phyloP scores from a whole-genome alignment of 2,329 filamentous ascomycete genomes.

The Fusarium circinatum region DNA sequence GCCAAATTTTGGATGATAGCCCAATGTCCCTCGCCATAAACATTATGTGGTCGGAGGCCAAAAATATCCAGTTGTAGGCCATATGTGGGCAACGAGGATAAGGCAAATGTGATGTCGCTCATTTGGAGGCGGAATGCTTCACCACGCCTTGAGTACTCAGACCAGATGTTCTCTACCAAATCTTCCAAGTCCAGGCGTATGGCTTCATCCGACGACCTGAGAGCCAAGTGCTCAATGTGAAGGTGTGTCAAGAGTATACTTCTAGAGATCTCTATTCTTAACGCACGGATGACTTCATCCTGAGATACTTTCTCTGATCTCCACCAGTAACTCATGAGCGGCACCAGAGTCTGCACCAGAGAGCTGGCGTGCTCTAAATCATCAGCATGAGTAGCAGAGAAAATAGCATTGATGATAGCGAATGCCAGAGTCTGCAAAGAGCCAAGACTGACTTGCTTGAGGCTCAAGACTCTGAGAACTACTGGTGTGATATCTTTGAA shows the following conservation, averaged over 20 bases:
- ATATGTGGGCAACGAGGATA: conserved; percentile 54
- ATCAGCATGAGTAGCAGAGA: conserved; percentile 74
- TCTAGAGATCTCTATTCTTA: conserved; percentile 83
- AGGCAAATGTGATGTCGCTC: conserved; percentile 75
- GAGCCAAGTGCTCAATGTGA: conserved; percentile 68
- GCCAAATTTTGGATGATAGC: conserved; percentile 68
- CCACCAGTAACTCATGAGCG: conserved; percentile 82
- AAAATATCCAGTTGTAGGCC: conserved; percentile 63
- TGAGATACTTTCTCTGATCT: conserved; percentile 71
- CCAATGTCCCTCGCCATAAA: conserved; percentile 69
- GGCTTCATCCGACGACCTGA: conserved; percentile 53
- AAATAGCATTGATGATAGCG: conserved; percentile 76
- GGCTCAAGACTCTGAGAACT: conserved; percentile 70
- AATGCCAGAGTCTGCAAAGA: conserved; percentile 79
- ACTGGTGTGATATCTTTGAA: conserved; percentile 65
- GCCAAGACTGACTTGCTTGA: conserved; percentile 66
- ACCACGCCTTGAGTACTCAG: conserved; percentile 79
- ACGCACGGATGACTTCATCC: conserved; percentile 67
- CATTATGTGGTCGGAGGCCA: conserved; percentile 62
- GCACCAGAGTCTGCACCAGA: conserved; percentile 70
- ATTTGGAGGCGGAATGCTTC: conserved; percentile 79
- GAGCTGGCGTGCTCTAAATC: conserved; percentile 70
- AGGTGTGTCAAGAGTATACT: conserved; percentile 74
- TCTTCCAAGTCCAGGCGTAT: conserved; percentile 65
- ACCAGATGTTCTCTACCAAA: conserved; percentile 77